phyloP scores from a whole-genome alignment of 2,329 filamentous ascomycete species.

The Chrysoporthe puriensis region DNA sequence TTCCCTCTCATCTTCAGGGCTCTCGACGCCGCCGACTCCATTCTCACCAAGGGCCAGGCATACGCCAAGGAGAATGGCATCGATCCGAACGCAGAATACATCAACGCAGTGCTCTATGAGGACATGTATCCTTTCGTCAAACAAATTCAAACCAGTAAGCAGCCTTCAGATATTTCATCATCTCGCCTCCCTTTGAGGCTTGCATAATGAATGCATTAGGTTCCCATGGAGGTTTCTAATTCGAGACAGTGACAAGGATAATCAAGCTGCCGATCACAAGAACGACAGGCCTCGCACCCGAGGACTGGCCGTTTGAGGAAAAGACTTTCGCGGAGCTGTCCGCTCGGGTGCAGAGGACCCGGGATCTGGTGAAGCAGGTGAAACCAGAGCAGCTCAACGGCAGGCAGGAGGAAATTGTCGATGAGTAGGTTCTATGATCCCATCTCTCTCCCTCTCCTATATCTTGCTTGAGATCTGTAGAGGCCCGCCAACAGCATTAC shows the following conservation, averaged over 20 bases:
- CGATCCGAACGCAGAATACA: slow-evolving; percentile 33
- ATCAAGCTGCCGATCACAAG: slow-evolving; percentile 35
- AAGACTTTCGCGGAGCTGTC: slow-evolving; percentile 40
- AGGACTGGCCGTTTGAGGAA: slow-evolving; percentile 36
- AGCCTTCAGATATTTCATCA: no score
- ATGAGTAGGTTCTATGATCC: slow-evolving; percentile 33
- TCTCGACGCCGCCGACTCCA: slow-evolving; percentile 34
- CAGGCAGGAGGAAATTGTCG: slow-evolving; percentile 32
- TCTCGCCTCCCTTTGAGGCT: not conserved
- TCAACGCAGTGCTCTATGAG: slow-evolving; percentile 34
- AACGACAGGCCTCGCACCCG: slow-evolving; percentile 32
- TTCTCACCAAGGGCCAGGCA: slow-evolving; percentile 38
- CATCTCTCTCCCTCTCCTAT: no score
- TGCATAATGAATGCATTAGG: not conserved
- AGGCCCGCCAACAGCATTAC: no score
- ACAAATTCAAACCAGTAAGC: slow-evolving; percentile 37
- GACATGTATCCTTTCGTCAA: slow-evolving; percentile 44
- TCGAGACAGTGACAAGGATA: slow-evolving; percentile 33
- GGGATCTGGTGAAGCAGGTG: slow-evolving; percentile 37
- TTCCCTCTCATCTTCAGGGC: slow-evolving; percentile 34
- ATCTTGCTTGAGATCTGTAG: no score
- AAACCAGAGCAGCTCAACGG: slow-evolving; percentile 34
- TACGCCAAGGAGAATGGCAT: slow-evolving; percentile 36
- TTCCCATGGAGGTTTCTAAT: not conserved
- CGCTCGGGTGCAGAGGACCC: slow-evolving; percentile 36